Conservation (phyloP, 164 flowering plant species). For the Macadamia integrifolia region DNA sequence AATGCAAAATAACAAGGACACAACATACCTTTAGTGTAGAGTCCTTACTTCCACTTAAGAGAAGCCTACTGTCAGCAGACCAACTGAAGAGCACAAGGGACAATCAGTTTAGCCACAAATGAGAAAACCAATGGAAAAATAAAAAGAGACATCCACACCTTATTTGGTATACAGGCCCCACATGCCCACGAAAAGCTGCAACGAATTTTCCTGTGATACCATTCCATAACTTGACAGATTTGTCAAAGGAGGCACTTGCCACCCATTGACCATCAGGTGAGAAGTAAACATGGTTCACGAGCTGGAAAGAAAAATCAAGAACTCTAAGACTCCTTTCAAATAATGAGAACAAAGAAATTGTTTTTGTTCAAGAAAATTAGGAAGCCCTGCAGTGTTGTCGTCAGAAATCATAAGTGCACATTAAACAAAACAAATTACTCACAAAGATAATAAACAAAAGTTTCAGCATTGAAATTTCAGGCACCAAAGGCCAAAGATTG, state of each 20-base stretch:
- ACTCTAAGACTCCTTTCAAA: background rate
- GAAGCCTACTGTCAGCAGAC: conserved; percentile 99
- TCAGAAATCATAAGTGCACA: background rate
- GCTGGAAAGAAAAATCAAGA: conserved; percentile 41
- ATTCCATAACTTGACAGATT: conserved; percentile 94
- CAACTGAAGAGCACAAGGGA: conserved; percentile 52
- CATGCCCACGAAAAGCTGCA: conserved; percentile 93
- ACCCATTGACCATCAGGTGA: conserved; percentile 99
- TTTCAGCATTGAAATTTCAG: background rate
- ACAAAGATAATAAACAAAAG: background rate
- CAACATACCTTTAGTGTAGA: conserved; percentile 77
- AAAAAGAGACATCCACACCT: conserved; percentile 38
- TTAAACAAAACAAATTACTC: background rate
- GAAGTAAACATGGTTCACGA: conserved; percentile 94
- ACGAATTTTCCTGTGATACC: conserved; percentile 83
- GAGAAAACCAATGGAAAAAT: background rate
- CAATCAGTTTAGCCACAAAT: conserved; percentile 4
- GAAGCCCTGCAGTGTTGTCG: too few species aligned
- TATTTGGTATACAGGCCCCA: conserved; percentile 98
- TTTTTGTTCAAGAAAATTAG: background rate
- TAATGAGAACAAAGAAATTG: background rate
- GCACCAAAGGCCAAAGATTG: background rate
- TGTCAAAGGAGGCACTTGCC: conserved; percentile 98
- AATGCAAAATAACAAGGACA: background rate
- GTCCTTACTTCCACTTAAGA: conserved; percentile 97